A percentile compares a stretch with the other conserved stretches of the same genome.
Conservation (phyloP, 805 yeast genomes). For the Candida pini region DNA sequence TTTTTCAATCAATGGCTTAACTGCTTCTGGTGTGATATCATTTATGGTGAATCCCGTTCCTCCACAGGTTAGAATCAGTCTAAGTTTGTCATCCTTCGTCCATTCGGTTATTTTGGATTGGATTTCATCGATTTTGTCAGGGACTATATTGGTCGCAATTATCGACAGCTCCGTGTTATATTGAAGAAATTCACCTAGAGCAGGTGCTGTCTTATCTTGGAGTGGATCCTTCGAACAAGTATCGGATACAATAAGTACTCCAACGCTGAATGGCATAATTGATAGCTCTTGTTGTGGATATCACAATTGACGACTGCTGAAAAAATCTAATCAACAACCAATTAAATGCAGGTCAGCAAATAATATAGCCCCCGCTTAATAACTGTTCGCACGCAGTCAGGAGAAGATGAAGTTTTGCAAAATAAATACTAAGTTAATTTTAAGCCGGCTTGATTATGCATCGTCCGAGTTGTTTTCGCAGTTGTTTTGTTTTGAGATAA, state of each 20-base stretch:
- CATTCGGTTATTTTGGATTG: constrained; percentile 24
- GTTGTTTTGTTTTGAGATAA: too few species aligned
- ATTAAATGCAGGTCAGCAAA: too few species aligned
- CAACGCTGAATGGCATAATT: constrained; percentile 27
- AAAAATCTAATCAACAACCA: too few species aligned
- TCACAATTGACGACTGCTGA: too few species aligned
- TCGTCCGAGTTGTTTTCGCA: too few species aligned
- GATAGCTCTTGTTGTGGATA: too few species aligned
- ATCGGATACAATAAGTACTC: constrained; percentile 37
- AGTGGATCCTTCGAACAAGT: constrained; percentile 30
- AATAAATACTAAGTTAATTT: too few species aligned
- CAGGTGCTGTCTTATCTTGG: constrained; percentile 30
- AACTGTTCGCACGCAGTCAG: too few species aligned
- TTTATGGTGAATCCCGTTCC: constrained; percentile 46
- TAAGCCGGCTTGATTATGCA: too few species aligned
- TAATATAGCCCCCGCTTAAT: too few species aligned
- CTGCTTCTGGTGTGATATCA: constrained; percentile 49
- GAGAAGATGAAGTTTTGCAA: too few species aligned
- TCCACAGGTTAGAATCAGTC: constrained; percentile 41
- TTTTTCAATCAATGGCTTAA: constrained; percentile 34
- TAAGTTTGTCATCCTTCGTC: constrained; percentile 17
- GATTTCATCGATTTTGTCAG: constrained; percentile 33
- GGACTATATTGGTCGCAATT: constrained; percentile 21
- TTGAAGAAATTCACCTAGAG: constrained; percentile 15
- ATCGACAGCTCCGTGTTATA: constrained; percentile 11